These are phyloP conservation scores for Pelargonium nanum DNA, from an alignment of 345 rosid species.

Conservation along the genomic window DNA sequence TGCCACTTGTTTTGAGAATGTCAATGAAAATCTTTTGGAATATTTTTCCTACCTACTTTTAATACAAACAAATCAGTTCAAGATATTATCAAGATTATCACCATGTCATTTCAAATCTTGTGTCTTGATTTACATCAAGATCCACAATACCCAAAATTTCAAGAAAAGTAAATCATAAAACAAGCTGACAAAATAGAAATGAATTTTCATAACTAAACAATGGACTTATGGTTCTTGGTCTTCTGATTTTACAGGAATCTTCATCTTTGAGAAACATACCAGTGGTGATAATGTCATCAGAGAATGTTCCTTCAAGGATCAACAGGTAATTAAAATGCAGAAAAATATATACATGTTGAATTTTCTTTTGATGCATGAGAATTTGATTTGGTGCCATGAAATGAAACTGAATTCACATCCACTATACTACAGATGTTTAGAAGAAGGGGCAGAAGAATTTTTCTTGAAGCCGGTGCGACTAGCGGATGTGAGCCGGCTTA, in stretches of 20 bases:
- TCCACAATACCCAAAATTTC: not conserved
- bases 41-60: conserved; percentile 19
- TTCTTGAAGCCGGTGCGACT: conserved; percentile 53
- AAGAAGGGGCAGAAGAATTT: conserved; percentile 75
- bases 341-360: not conserved
- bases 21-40: conserved; percentile 17
- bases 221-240: not conserved
- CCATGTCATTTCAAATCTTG: too few species aligned
- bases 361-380: not conserved
- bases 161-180: not conserved
- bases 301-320: conserved; percentile 65
- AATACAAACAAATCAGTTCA: conserved; percentile 8
- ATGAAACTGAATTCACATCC: not conserved
- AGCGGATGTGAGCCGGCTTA: conserved; percentile 49
- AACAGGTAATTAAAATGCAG: conserved; percentile 28
- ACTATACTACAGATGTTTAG: conserved; percentile 37
- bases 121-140: not conserved
- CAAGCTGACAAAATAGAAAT: too few species aligned
- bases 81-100: conserved; percentile 12
- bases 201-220: too few species aligned
- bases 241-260: conserved; percentile 36
- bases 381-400: not conserved
- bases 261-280: conserved; percentile 56
- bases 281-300: conserved; percentile 74
- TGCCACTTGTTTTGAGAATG: not conserved